Base-by-base conservation (phyloP, 805 yeast species). In the Blastobotrys robertii region DNA sequence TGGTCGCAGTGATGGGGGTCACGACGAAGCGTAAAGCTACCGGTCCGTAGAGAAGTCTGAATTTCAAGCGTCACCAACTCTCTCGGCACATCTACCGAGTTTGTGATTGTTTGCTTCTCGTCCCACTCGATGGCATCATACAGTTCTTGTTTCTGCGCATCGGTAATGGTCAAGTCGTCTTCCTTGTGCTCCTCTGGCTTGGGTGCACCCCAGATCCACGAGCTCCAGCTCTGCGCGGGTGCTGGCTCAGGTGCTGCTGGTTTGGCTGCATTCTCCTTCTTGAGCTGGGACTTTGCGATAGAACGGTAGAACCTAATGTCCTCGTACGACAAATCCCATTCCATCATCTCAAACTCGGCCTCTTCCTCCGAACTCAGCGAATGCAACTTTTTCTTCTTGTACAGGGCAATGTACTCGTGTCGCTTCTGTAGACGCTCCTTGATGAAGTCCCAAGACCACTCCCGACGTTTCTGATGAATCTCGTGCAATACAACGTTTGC, bases 81-180 rank as follows among this genome's bases (percentile, higher is more conserved):
- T 42, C 77, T 73, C 0, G 96, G 94, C 2, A 83, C 55, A 45
- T 82, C 80, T 7, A 58, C 45, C 9, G 52, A 41, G 25, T 56
- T 60, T 10, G 49, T 37, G 4, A 55, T 46, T 1, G 80, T 65
- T 25, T 76, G 77, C 1, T 69, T 54, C 48, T 88, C 95, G 52
- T 88, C 84, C 58, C 80, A 88, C 49, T 88, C 99, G 50, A 92
- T 88, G 0, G 97, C 94, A 47, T 85, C 94, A 56, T 86, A 88
- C 14, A 92, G 68, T 46, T 94, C 98, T 56, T 85, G 73, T 49
- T 84, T 72, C 56, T 92, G 96, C 51, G 87, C 95, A 10, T 85
- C 95, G 0, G 92, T 76, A 59, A 92, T 73, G 5, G 68, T 66
- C 1, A 51, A 46, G 2, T 54, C 54, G 2, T 41, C 41, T 15